Percentiles rank a stretch among this genome's conserved stretches.
Conservation (phyloP, 495 filamentous ascomycete genomes). For the Xanthoparmelia taractica region DNA sequence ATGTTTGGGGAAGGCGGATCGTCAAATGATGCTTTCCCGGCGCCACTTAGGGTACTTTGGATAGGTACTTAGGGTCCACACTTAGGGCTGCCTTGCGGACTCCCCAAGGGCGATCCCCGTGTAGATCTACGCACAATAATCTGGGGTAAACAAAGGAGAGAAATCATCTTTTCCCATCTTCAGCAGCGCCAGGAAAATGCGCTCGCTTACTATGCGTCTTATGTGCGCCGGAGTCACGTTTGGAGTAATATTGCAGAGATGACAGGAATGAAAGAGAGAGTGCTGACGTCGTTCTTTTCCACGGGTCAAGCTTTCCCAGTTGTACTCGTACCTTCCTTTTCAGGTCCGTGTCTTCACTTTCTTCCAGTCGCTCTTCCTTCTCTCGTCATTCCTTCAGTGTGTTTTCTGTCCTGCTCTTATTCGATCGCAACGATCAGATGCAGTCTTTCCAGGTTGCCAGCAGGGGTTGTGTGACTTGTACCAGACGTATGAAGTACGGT, state of each 20-base stretch:
- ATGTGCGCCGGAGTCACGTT: not conserved
- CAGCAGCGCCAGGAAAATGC: not conserved
- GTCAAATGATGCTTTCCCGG: not conserved
- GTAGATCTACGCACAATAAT: constrained; percentile 1
- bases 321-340: not conserved
- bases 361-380: not conserved
- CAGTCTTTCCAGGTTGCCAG: not conserved
- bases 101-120: not conserved
- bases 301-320: not conserved
- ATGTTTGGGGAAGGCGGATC: not conserved
- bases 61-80: not conserved
- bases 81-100: not conserved
- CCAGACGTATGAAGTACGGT: not conserved
- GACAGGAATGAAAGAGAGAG: not conserved
- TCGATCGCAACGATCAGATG: not conserved
- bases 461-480: not conserved
- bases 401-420: not conserved
- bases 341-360: not conserved
- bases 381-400: not conserved
- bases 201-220: not conserved
- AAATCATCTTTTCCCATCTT: not conserved
- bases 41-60: not conserved
- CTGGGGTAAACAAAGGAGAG: not conserved
- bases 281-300: not conserved
- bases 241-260: not conserved